Evolutionary conservation across 495 filamentous ascomycete species (phyloP), one percentile per base, ranked within the genome.

Genomic region (Elasticomyces elasticus): DNA sequence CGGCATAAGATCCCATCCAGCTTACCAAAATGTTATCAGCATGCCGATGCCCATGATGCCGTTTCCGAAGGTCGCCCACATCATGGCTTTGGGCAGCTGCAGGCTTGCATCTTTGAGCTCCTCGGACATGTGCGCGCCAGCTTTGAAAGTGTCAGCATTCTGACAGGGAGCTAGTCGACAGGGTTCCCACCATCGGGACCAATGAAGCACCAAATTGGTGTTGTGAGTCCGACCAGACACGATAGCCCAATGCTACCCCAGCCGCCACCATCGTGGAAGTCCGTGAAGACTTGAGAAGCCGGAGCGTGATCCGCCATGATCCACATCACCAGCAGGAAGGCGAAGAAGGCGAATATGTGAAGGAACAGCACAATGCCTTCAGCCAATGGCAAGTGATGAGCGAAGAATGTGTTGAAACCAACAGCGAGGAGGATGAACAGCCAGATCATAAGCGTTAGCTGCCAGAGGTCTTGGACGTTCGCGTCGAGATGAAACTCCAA

Each of bases 111-210:
- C 60, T 48, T 60, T 60, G 6, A 68, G 57, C 51, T 69, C 67
- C 48, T 69, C 67, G 20, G 60, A 60, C 66, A 69, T 67, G 54
- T 67, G 65, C 5, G 64, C 57, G 27, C 66, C 61, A 6, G 62
- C 35, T 40, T 5, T 13, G 12, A 3, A 40, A 5, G 13, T 15
- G 13, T 40, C 35, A 40, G 35, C 35, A 5, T 40, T 17, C 19
- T 17, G 4, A 5, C 3, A n/a, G n/a, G n/a, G n/a, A n/a, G n/a
- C n/a, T n/a, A n/a, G n/a, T n/a, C n/a, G n/a, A n/a, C n/a, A n/a
- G n/a, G n/a, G n/a, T n/a, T n/a, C n/a, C 13, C 19, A 40, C 35
- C 49, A 54, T 65, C 64, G 7, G 62, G 52, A 33, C 66, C 66
- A 26, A 68, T 63, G 41, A 67, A 75, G 5, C 74, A 60, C 51